Base-by-base conservation (phyloP, 228 moss, liverwort and hornwort genomes). In the Sphagnum magellanicum region DNA sequence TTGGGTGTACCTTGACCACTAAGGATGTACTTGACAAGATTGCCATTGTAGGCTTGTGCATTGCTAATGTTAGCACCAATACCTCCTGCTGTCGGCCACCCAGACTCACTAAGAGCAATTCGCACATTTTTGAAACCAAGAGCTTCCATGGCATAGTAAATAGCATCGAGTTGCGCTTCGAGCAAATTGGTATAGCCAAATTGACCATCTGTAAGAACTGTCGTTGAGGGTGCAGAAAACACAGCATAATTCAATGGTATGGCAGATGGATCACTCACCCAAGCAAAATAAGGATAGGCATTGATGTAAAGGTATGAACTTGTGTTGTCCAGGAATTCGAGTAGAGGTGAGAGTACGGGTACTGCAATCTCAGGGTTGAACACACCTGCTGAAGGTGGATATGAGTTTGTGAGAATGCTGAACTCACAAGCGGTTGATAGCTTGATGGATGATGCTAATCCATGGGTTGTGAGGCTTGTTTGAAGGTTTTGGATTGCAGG, bases 221-320 rank as follows among this genome's bases (percentile, higher is more conserved):
- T 65, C 4, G 81, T 79, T 1, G 69, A 74, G 1, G 72, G 63
- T 0, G 74, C 77, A 32, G 32, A 32, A 47, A 88, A 90, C 6
- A 94, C 68, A 0, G 94, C 91, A 4, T 88, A 91, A 52, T 78
- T 75, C 71, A 94, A 50, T 0, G 89, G 79, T 16, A 94, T 16
- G 49, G 84, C 76, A 0, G 82, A 63, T 4, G 85, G 16, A 81
- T 90, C 77, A 60, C 67, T 63, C 63, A 77, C 66, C 79, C 90
- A 94, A 14, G 91, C 94, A 17, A 91, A 94, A 73, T 91, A 94
- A 10, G 94, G 94, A 51, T 94, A 94, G 0, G 84, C 83, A 49
- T 94, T 94, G 0, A 94, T 50, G 72, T 75, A 90, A 52, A 88
- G 60, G 53, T 79, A 78, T 5, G 91, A 90, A 48, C 67, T 68